phyloP scores from a whole-genome alignment of 1,139 yeast species.

The Scheffersomyces parashehatae region DNA sequence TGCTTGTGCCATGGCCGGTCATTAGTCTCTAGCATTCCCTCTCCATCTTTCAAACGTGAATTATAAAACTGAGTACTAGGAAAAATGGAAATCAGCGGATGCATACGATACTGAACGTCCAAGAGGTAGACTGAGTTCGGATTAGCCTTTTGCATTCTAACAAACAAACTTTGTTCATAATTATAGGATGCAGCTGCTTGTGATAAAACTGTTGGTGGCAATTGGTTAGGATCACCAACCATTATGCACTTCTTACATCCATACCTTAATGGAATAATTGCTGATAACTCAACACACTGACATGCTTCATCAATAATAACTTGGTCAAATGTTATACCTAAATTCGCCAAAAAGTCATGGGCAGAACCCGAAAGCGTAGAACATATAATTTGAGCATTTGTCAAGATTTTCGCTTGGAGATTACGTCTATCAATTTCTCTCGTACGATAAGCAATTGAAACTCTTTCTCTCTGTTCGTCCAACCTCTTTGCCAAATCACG shows the following conservation, averaged over 20 bases:
- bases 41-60: constrained; percentile 74
- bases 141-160: constrained; percentile 78
- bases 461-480: constrained; percentile 77
- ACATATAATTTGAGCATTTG: constrained; percentile 85
- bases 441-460: constrained; percentile 66
- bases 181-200: constrained; percentile 77
- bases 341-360: constrained; percentile 74
- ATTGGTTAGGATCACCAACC: constrained; percentile 99
- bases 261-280: constrained; percentile 88
- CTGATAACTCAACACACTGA: constrained; percentile 92
- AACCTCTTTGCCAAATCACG: constrained; percentile 71
- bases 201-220: constrained; percentile 97
- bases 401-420: constrained; percentile 69
- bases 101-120: constrained; percentile 98
- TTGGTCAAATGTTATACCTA: constrained; percentile 83
- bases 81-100: constrained; percentile 83
- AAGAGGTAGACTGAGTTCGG: constrained; percentile 68
- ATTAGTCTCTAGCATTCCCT: constrained; percentile 59
- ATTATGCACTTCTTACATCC: constrained; percentile 90
- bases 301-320: constrained; percentile 98
- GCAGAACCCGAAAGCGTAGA: constrained; percentile 95
- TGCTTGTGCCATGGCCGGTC: constrained; percentile 73
- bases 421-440: constrained; percentile 78
- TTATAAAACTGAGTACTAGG: constrained; percentile 85
- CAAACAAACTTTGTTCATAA: constrained; percentile 92